phyloP scores from a whole-genome alignment of 2,329 filamentous ascomycete species.

The Clonostachys byssicola region DNA sequence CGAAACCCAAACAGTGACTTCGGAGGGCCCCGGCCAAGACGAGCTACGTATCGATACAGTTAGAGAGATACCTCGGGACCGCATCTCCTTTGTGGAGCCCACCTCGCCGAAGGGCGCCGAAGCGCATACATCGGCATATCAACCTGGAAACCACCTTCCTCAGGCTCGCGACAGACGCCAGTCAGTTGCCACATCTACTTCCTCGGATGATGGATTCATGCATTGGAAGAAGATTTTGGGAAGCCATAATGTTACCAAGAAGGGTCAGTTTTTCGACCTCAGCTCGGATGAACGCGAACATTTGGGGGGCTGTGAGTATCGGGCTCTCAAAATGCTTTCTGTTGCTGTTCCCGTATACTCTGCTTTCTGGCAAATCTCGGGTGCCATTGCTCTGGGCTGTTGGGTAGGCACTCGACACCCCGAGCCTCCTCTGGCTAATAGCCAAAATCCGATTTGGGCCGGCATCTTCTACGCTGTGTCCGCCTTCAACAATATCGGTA shows the following conservation, averaged over 20 bases:
- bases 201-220: slow-evolving; percentile 15
- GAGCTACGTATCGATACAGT: not conserved
- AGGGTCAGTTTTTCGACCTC: slow-evolving; percentile 51
- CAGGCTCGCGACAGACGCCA: slow-evolving; percentile 4
- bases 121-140: slow-evolving; percentile 10
- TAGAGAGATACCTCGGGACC: slow-evolving; percentile 5
- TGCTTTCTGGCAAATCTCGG: slow-evolving; percentile 53
- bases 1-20: not conserved
- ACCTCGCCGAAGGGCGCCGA: not conserved
- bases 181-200: slow-evolving; percentile 11
- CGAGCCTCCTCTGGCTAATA: slow-evolving; percentile 44
- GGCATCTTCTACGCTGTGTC: slow-evolving; percentile 65
- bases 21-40: no score
- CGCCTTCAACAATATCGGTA: slow-evolving; percentile 69
- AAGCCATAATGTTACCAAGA: slow-evolving; percentile 37
- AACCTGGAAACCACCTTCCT: slow-evolving; percentile 5
- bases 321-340: slow-evolving; percentile 54
- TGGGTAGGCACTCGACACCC: slow-evolving; percentile 46
- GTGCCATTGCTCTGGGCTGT: slow-evolving; percentile 56
- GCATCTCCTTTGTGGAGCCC: slow-evolving; percentile 7
- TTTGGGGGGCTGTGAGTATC: slow-evolving; percentile 61
- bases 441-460: slow-evolving; percentile 63
- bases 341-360: slow-evolving; percentile 59
- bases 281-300: slow-evolving; percentile 47
- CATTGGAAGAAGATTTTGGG: slow-evolving; percentile 27